A percentile compares a stretch with the other conserved stretches of the same genome.
These are phyloP conservation scores for Physcomitrium patens DNA, from an alignment of 225 moss, liverwort and hornwort genomes.

Conservation along the genomic window DNA sequence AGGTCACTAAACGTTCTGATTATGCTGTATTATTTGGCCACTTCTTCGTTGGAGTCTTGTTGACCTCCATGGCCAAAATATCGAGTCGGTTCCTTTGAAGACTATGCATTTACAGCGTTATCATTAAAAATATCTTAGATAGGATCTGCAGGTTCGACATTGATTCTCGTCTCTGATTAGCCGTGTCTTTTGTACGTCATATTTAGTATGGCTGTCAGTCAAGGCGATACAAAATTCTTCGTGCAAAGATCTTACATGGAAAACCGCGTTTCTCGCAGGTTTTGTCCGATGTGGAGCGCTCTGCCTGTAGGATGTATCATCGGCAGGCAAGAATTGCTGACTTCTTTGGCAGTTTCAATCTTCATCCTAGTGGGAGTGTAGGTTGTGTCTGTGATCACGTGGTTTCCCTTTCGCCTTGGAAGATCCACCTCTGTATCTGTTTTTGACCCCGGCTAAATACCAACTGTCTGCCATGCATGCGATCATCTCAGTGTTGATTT, in stretches of 20 bases:
- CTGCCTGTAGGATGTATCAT: conserved; percentile 78
- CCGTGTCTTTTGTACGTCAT: background rate
- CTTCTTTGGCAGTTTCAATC: background rate
- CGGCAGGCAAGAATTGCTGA: conserved; percentile 54
- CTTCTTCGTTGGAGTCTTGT: conserved; percentile 32
- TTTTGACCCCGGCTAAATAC: background rate
- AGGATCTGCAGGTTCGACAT: too few relatives aligned
- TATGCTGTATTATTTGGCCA: conserved; percentile 43
- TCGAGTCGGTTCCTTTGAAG: conserved; percentile 21
- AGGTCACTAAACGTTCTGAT: conserved; percentile 38
- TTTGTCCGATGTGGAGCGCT: conserved; percentile 77
- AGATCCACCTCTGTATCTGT: background rate
- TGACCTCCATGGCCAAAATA: conserved; percentile 43
- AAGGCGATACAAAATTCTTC: background rate
- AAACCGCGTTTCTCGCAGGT: conserved; percentile 52
- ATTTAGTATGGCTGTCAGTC: background rate
- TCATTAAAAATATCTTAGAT: background rate
- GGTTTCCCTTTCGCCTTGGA: background rate
- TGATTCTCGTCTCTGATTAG: too few relatives aligned
- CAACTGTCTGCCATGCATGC: background rate
- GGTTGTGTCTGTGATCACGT: conserved; percentile 7
- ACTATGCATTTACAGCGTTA: background rate
- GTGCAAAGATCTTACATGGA: background rate
- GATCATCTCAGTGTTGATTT: background rate
- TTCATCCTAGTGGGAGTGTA: too few relatives aligned